A percentile compares a stretch with the other conserved stretches of the same genome.
phyloP scores from a whole-genome alignment of 2,329 filamentous ascomycete genomes.

The Penicillium nordicum region DNA sequence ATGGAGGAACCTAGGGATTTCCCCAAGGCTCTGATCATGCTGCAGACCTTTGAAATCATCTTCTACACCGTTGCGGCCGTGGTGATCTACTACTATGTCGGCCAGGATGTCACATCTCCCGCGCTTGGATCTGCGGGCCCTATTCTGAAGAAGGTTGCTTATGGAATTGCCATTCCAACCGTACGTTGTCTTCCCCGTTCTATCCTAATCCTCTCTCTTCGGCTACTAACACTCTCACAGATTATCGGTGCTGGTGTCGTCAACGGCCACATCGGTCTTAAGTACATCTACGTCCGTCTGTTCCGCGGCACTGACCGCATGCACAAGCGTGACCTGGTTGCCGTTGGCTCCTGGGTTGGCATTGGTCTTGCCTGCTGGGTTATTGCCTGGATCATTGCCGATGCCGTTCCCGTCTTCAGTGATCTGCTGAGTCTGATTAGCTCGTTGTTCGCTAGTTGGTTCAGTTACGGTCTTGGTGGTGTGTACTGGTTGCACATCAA shows the following conservation, averaged over 20 bases:
- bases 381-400: conserved; percentile 63
- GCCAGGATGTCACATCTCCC: conserved; percentile 59
- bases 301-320: conserved; percentile 58
- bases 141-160: conserved; percentile 61
- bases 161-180: conserved; percentile 65
- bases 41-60: conserved; percentile 57
- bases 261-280: conserved; percentile 63
- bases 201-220: background rate
- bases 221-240: conserved; percentile 12
- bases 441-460: conserved; percentile 16
- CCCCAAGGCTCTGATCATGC: conserved; percentile 59
- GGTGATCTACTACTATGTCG: conserved; percentile 67
- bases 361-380: conserved; percentile 57
- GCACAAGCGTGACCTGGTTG: conserved; percentile 47
- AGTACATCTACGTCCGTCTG: conserved; percentile 62
- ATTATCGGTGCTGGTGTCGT: conserved; percentile 69
- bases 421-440: conserved; percentile 60
- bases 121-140: conserved; percentile 61
- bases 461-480: conserved; percentile 40
- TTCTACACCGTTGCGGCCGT: conserved; percentile 65
- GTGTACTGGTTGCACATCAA: conserved; percentile 51
- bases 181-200: conserved; percentile 19
- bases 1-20: conserved; percentile 60
- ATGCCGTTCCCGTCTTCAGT: conserved; percentile 66
- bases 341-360: conserved; percentile 57